Evolutionary conservation across 2,329 filamentous ascomycete genomes (phyloP).

Genomic region (Aurifilum marmelostoma): DNA sequence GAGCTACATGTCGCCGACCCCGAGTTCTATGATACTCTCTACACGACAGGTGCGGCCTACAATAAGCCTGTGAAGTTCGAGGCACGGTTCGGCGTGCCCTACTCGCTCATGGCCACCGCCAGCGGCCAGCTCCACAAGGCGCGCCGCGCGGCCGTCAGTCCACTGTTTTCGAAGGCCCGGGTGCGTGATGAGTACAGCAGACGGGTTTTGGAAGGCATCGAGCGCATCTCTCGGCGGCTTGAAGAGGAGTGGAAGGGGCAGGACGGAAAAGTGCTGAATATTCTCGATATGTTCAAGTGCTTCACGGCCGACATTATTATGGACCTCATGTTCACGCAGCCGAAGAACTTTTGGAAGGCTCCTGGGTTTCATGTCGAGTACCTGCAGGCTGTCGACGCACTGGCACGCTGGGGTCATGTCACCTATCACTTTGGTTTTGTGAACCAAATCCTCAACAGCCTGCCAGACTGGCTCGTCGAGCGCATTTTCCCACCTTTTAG

Average conservation of each 20-base stretch:
- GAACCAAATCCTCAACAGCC: background rate
- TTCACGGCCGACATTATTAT: background rate
- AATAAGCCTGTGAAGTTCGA: constrained; percentile 26
- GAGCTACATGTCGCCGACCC: constrained; percentile 30
- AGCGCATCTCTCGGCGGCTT: constrained; percentile 11
- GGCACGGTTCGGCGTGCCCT: constrained; percentile 25
- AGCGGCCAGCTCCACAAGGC: constrained; percentile 25
- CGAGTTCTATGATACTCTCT: constrained; percentile 15
- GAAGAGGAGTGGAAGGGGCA: constrained; percentile 25
- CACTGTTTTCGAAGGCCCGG: constrained; percentile 37
- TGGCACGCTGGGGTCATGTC: background rate
- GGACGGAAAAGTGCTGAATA: constrained; percentile 17
- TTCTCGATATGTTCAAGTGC: background rate
- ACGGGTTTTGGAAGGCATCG: constrained; percentile 20
- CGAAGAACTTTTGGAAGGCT: constrained; percentile 4
- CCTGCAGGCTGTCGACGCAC: background rate
- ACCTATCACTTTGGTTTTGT: background rate
- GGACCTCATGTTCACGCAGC: background rate
- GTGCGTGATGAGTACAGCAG: constrained; percentile 18
- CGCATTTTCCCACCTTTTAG: background rate
- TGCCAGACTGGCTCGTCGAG: background rate
- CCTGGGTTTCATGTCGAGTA: background rate
- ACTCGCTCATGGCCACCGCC: constrained; percentile 26
- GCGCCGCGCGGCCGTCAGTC: constrained; percentile 29
- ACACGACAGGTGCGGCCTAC: background rate